These are phyloP conservation scores for Populus tremula DNA, from an alignment of 345 rosid genomes.

Conservation along the genomic window DNA sequence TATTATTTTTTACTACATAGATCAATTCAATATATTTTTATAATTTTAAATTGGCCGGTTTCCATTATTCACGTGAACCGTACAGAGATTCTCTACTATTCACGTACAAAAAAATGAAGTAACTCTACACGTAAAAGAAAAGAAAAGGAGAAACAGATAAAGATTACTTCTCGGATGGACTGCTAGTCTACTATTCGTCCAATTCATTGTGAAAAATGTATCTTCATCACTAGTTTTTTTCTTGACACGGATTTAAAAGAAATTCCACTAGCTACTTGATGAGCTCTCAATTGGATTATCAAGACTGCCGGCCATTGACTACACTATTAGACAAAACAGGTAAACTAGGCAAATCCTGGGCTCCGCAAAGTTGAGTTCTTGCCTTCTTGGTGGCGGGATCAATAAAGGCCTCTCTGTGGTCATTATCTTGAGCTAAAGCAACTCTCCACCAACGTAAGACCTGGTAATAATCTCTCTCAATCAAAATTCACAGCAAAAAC, in stretches of 20 bases:
- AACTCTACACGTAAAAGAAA: too few species aligned
- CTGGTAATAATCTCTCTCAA: not conserved
- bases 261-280: conserved; percentile 29
- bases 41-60: too few species aligned
- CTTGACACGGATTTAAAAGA: conserved; percentile 41
- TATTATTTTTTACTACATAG: too few species aligned
- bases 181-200: too few species aligned
- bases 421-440: conserved; percentile 30
- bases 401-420: conserved; percentile 25
- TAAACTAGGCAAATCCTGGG: conserved; percentile 5
- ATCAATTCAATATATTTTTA: too few species aligned
- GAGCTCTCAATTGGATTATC: conserved; percentile 30
- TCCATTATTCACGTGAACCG: too few species aligned
- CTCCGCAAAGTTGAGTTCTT: not conserved
- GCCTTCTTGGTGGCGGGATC: conserved; percentile 7
- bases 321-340: conserved; percentile 15
- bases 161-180: too few species aligned
- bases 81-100: too few species aligned
- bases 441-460: not conserved
- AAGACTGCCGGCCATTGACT: not conserved
- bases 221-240: conserved; percentile 87
- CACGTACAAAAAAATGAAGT: too few species aligned
- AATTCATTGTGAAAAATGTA: conserved; percentile 18
- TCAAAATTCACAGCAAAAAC: not conserved
- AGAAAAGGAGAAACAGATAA: too few species aligned